Evolutionary conservation across 2,329 filamentous ascomycete species (phyloP), one percentile per base, ranked within the genome.

Genomic region (Macrophomina tecta): DNA sequence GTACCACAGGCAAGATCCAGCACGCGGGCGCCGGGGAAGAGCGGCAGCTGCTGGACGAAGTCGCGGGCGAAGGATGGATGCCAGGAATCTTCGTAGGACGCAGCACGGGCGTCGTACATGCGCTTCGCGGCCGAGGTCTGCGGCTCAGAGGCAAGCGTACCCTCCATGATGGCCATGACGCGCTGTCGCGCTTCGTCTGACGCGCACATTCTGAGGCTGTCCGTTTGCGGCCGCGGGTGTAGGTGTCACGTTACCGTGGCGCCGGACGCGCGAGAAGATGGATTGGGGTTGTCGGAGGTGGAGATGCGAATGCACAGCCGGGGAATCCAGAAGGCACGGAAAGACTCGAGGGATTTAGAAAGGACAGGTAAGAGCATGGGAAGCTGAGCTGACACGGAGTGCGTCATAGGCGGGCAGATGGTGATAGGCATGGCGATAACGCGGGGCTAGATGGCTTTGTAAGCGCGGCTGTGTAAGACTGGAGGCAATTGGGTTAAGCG

Each of bases 1-100:
- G 81, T 83, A 4, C 81, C 81, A 68, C 80, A 82, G 5, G 81
- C 81, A 16, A 83, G 73, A 64, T 83, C 82, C 12, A 83, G 76
- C n/a, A 83, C 70, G 28, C 76, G 67, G 61, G 82, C 76, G 32
- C 80, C 80, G 12, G 76, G 72, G n/a, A 71, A 65, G 38, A 78
- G 70, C 16, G 72, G 62, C 18, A 78, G 34, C 36, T 74, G 68
- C 30, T 77, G 72, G 8, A 77, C 70, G 67, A 81, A 79, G 36
- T 80, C 75, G 36, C 69, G 71, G 2, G 79, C 78, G 65, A 82
- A 81, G 36, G 74, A 71, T 16, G 72, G 72, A 67, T 82, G 81
- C 75, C 77, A 80, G n/a, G 76, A 78, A 36, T 77, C 71, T 55
- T 82, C 79, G 70, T 82, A 82, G 28, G 69, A 72, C 18, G 68